Evolutionary conservation across 345 rosid species (phyloP).

Genomic region (Passiflora organensis): DNA sequence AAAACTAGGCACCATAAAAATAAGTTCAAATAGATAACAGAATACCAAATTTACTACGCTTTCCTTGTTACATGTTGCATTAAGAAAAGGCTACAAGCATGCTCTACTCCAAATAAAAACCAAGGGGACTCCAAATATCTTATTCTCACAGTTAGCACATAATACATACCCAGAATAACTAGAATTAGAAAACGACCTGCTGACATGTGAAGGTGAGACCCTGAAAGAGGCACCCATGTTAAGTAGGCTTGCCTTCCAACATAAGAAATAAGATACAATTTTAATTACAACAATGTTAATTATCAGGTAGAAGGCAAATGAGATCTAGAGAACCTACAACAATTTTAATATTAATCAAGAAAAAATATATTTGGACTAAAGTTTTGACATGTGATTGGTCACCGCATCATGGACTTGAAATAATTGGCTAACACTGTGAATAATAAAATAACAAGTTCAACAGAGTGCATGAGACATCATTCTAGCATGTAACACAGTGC

Average conservation of each 20-base stretch:
- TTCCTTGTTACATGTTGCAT: neutral
- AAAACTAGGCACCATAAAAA: too few relatives aligned
- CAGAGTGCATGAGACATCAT: too few relatives aligned
- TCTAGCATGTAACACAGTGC: too few relatives aligned
- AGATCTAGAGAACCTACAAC: slow-evolving; percentile 39
- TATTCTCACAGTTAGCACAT: neutral
- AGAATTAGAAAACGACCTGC: slow-evolving; percentile 56
- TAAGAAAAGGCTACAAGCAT: too few relatives aligned
- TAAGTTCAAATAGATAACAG: slow-evolving; percentile 3
- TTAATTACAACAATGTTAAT: slow-evolving; percentile 5
- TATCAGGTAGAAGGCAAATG: slow-evolving; percentile 26
- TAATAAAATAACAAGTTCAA: too few relatives aligned
- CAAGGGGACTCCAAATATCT: slow-evolving; percentile 5
- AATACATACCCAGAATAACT: slow-evolving; percentile 52
- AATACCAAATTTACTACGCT: neutral
- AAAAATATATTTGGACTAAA: too few relatives aligned
- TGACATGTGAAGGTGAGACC: slow-evolving; percentile 40
- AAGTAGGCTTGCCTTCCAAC: slow-evolving; percentile 7
- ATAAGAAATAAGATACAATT: too few relatives aligned
- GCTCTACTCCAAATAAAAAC: neutral
- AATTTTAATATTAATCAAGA: slow-evolving; percentile 1
- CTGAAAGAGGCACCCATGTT: slow-evolving; percentile 31
- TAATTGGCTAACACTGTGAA: too few relatives aligned
- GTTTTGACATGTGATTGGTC: too few relatives aligned
- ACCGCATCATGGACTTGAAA: too few relatives aligned